Conservation (phyloP, 140 eudicot species). For the Senecio squalidus region DNA sequence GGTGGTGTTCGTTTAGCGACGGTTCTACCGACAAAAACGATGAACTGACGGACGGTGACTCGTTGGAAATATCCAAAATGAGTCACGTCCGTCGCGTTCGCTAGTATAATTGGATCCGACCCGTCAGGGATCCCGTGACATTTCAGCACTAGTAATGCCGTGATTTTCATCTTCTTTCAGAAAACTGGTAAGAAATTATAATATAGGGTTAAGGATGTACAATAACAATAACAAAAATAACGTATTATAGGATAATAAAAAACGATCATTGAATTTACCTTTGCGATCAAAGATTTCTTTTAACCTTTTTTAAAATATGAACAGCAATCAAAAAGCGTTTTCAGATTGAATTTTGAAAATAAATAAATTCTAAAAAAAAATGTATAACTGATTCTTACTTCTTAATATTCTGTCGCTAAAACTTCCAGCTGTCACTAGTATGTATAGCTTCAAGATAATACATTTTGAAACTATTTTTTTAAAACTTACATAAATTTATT, state of each 20-base stretch:
- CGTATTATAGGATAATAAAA: too few species aligned
- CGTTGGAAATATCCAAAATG: slow-evolving; percentile 90
- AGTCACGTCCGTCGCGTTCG: slow-evolving; percentile 72
- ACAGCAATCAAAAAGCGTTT: slow-evolving; percentile 18
- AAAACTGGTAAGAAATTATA: too few species aligned
- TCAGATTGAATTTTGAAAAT: slow-evolving; percentile 19
- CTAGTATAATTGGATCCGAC: slow-evolving; percentile 66
- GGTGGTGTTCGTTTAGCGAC: slow-evolving; percentile 81
- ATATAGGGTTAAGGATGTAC: too few species aligned
- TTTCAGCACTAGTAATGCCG: slow-evolving; percentile 75
- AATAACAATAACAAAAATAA: too few species aligned
- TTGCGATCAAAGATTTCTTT: neutral
- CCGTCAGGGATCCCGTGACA: slow-evolving; percentile 44
- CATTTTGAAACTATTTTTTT: too few species aligned
- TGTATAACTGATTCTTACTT: slow-evolving; percentile 7
- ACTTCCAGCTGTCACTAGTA: slow-evolving; percentile 19
- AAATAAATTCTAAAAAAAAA: neutral
- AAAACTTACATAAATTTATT: too few species aligned
- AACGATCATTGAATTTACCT: too few species aligned
- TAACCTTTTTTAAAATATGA: slow-evolving; percentile 9
- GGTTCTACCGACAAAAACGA: slow-evolving; percentile 83
- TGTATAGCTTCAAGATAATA: too few species aligned
- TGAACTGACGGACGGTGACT: slow-evolving; percentile 77
- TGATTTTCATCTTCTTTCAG: slow-evolving; percentile 87
- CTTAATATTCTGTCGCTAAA: neutral